Base-by-base conservation (phyloP, 2,329 filamentous ascomycete genomes). In the Tolypocladium inflatum region DNA sequence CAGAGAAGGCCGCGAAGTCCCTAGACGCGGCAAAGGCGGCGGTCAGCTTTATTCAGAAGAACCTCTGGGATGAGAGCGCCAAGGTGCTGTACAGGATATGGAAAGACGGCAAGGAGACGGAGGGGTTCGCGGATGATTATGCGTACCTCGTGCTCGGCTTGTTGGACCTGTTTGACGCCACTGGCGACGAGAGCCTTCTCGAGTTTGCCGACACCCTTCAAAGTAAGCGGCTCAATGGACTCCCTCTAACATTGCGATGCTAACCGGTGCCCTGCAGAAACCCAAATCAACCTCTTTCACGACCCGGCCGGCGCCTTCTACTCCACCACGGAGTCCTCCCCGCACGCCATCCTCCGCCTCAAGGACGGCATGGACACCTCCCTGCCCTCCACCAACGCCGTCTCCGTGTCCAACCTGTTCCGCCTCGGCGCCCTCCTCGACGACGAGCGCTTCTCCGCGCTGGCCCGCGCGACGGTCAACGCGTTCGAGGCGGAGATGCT, bases 331-430 rank as follows among this genome's bases (percentile, higher is more conserved):
- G 74, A 77, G 15, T 73, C 80, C 48, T 84, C 87, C 11, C 76
- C 85, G 0, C 84, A 91, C 66, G 81, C 88, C 35, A 87, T 97
- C 59, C 83, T 97, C 60, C 87, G 93, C 30, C 82, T 97, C 55
- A 99, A 99, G 74, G 91, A 95, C 62, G 94, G 91, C 63, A 97
- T 97, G 82, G 94, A 99, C 71, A 90, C 90, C 6, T 87, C 91
- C 1, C 88, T 94, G 60, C 94, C 94, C 0, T 94, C 91, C 0
- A 88, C 90, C 55, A 99, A 99, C 69, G 91, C 90, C 43, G 83
- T 93, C 7, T 88, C 89, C n/a, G 89, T 90, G 0, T 81, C 84
- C 19, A 97, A 97, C 68, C 77, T 97, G n/a, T 89, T 94, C 73
- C 86, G 90, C 0, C 82, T 97, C 4, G 84, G 84, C 15, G 80